These are phyloP conservation scores for Lactarius trivialis DNA, from an alignment of 768 basidiomycete species.

Conservation along the genomic window DNA sequence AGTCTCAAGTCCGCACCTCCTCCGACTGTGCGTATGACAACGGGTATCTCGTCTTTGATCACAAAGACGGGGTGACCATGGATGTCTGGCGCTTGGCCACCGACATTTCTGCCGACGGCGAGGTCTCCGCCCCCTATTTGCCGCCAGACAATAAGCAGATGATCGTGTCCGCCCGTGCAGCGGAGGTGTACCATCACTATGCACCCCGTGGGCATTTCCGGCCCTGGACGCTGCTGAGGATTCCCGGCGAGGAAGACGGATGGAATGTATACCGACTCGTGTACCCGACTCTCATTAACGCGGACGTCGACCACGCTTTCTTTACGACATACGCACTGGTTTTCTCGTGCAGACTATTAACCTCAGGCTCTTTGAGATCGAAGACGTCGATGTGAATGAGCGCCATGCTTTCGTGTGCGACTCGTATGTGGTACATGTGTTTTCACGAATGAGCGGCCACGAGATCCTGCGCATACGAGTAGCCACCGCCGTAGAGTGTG, in stretches of 20 bases:
- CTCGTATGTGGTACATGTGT: slow-evolving; percentile 42
- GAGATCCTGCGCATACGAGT: slow-evolving; percentile 35
- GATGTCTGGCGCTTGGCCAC: slow-evolving; percentile 62
- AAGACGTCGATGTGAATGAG: slow-evolving; percentile 61
- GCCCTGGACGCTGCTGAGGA: slow-evolving; percentile 52
- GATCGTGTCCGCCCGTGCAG: slow-evolving; percentile 25
- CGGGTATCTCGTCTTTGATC: slow-evolving; percentile 69
- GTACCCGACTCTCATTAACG: slow-evolving; percentile 57
- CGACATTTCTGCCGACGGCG: slow-evolving; percentile 21
- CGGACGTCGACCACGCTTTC: slow-evolving; percentile 40
- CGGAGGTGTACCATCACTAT: too few species aligned
- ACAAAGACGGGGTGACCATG: slow-evolving; percentile 40
- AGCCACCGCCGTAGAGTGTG: background rate
- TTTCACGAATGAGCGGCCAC: slow-evolving; percentile 41
- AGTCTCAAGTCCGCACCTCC: slow-evolving; percentile 46
- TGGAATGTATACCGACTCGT: slow-evolving; percentile 68
- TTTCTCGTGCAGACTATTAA: slow-evolving; percentile 43
- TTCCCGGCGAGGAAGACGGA: slow-evolving; percentile 45
- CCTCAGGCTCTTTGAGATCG: slow-evolving; percentile 31
- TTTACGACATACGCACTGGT: slow-evolving; percentile 58
- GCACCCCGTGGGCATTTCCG: slow-evolving; percentile 45
- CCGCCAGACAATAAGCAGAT: slow-evolving; percentile 27
- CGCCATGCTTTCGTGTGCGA: slow-evolving; percentile 58
- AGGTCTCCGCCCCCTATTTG: background rate
- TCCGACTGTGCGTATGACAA: slow-evolving; percentile 71